Conservation (phyloP, 345 rosid genomes). For the Camelina laxa region DNA sequence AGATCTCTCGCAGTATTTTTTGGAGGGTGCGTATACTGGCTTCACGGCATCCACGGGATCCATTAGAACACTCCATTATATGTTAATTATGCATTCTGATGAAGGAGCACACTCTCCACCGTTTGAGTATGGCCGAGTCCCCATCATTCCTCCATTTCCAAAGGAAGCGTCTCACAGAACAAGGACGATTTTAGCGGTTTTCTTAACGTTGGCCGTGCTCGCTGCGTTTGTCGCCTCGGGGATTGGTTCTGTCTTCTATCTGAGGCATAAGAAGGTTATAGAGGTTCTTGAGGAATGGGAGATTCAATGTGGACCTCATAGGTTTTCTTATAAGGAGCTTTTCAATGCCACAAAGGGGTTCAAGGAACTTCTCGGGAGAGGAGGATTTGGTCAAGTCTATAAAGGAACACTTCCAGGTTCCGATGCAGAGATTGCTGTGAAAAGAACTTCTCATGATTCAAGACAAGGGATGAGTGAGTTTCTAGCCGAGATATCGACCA, state of each 20-base stretch:
- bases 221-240: conserved; percentile 16
- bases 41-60: conserved; percentile 60
- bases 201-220: not conserved
- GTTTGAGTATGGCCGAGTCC: conserved; percentile 22
- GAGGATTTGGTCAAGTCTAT: conserved; percentile 61
- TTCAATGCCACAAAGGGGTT: conserved; percentile 54
- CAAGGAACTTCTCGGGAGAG: conserved; percentile 52
- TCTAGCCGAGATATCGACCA: conserved; percentile 51
- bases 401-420: conserved; percentile 52
- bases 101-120: conserved; percentile 33
- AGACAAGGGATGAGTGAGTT: conserved; percentile 57
- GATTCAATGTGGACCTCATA: conserved; percentile 52
- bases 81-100: conserved; percentile 44
- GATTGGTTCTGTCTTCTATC: conserved; percentile 25
- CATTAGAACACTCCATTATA: conserved; percentile 45
- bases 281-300: conserved; percentile 56
- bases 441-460: conserved; percentile 53
- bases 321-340: conserved; percentile 52
- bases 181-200: conserved; percentile 27
- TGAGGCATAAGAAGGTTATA: conserved; percentile 44
- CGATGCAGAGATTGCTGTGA: conserved; percentile 51
- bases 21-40: conserved; percentile 53
- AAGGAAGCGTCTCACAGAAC: conserved; percentile 22
- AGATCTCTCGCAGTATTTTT: conserved; percentile 51
- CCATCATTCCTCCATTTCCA: conserved; percentile 60